phyloP scores from a whole-genome alignment of 352 stramenopile genomes.

The Phytophthora rubi region DNA sequence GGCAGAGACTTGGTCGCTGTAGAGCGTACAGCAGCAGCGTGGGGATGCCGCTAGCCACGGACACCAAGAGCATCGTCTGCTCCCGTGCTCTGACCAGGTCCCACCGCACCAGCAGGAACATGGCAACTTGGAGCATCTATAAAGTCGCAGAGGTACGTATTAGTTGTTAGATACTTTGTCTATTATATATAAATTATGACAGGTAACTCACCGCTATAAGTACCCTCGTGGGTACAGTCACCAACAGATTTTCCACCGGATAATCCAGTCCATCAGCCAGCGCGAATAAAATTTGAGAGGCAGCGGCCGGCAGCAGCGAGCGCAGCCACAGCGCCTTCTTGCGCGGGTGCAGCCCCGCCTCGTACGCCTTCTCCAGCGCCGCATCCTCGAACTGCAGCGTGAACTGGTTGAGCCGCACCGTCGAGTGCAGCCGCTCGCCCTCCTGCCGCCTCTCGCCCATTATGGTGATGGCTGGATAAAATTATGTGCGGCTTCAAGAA shows the following conservation, averaged over 20 bases:
- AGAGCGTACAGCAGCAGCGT: conserved; percentile 74
- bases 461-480: neutral
- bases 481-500: neutral
- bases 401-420: conserved; percentile 83
- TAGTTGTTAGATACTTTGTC: neutral
- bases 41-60: conserved; percentile 72
- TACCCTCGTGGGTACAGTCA: conserved; percentile 73
- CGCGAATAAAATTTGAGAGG: conserved; percentile 79
- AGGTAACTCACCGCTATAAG: conserved; percentile 53
- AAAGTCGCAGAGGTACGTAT: neutral
- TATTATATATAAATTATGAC: conserved; percentile 2
- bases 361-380: conserved; percentile 68
- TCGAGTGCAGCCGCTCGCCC: conserved; percentile 63
- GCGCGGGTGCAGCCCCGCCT: conserved; percentile 65
- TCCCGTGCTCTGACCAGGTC: conserved; percentile 72
- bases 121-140: conserved; percentile 75
- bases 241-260: conserved; percentile 66
- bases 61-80: conserved; percentile 76
- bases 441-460: neutral
- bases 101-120: conserved; percentile 80
- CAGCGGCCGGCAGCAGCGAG: conserved; percentile 74
- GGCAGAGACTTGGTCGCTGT: conserved; percentile 73
- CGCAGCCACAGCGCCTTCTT: conserved; percentile 88
- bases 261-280: conserved; percentile 76
- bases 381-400: conserved; percentile 80